Evolutionary conservation across 2,329 filamentous ascomycete species (phyloP).

Genomic region (Colletotrichum musae): DNA sequence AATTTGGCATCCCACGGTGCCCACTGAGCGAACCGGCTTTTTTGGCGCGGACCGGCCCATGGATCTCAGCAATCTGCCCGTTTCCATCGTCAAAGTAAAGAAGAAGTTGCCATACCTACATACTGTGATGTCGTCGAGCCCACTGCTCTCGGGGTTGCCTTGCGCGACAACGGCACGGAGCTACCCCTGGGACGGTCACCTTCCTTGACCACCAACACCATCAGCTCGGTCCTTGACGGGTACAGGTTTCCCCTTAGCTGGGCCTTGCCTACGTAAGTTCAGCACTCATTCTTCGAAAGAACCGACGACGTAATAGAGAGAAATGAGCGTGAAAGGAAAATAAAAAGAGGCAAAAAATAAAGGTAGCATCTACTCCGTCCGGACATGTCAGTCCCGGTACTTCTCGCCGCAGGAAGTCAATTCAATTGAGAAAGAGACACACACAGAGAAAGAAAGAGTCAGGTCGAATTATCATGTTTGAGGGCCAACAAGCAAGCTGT

Average conservation of each 20-base stretch:
- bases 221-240: too few species aligned
- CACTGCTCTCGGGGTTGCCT: too few species aligned
- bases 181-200: too few species aligned
- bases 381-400: not conserved
- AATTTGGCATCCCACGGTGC: not conserved
- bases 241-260: too few species aligned
- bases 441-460: too few species aligned
- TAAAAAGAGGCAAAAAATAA: not conserved
- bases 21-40: too few species aligned
- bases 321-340: not conserved
- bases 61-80: too few species aligned
- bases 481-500: not conserved
- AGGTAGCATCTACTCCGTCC: not conserved
- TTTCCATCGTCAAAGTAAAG: too few species aligned
- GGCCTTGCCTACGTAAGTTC: not conserved
- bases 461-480: constrained; percentile 11
- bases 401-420: constrained; percentile 5
- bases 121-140: too few species aligned
- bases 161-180: too few species aligned
- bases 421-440: constrained; percentile 1
- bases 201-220: constrained; percentile 9
- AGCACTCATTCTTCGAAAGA: not conserved
- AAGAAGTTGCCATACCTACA: too few species aligned
- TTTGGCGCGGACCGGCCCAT: too few species aligned
- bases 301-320: not conserved